Conservation (phyloP, 768 basidiomycete genomes). For the Tricholoma matsutake region DNA sequence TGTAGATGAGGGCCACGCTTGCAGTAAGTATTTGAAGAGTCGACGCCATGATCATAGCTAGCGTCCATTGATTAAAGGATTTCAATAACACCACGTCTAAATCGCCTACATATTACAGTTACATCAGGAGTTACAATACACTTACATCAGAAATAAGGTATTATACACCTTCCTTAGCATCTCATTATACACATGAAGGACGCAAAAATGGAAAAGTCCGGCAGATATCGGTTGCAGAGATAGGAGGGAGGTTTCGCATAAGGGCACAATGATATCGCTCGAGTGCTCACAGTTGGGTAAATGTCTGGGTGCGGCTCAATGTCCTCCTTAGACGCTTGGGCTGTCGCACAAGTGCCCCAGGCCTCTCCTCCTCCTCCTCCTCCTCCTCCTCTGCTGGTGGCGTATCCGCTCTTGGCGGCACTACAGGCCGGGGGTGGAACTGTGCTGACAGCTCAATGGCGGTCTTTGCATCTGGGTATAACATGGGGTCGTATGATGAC, state of each 20-base stretch:
- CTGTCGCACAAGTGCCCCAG: conserved; percentile 8
- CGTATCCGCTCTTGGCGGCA: conserved; percentile 7
- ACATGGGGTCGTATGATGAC: conserved; percentile 30
- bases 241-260: neutral
- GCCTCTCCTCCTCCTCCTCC: conserved; percentile 16
- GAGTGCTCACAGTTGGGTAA: conserved; percentile 22
- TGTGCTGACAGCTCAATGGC: conserved; percentile 24
- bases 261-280: neutral
- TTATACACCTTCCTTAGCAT: no score
- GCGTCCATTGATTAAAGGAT: no score
- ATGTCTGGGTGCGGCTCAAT: conserved; percentile 32
- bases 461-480: conserved; percentile 35
- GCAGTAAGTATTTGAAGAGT: no score
- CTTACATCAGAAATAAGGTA: no score
- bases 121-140: no score
- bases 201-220: no score
- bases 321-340: conserved; percentile 20
- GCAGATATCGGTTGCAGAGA: no score
- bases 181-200: no score
- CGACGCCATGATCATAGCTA: no score
- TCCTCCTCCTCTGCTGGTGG: conserved; percentile 3
- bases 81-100: no score
- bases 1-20: no score
- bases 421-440: conserved; percentile 10
- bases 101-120: no score